Base-by-base conservation (phyloP, 2,329 filamentous ascomycete genomes). In the Fusarium citri region DNA sequence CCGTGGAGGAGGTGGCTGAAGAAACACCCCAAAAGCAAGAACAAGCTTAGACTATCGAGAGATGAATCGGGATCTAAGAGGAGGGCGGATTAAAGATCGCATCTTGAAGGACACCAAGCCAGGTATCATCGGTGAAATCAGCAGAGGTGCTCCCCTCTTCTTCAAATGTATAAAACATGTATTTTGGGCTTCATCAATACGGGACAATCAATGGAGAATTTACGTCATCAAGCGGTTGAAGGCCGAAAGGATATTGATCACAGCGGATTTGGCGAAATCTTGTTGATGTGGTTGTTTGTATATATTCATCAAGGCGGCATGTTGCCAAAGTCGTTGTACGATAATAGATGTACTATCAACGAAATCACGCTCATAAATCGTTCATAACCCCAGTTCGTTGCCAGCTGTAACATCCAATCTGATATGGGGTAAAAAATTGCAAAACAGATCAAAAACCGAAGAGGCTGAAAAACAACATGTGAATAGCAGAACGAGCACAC, bases 341-440 rank as follows among this genome's bases (percentile, higher is more conserved):
- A 66, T 70, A 70, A 75, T 76, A 76, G 56, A 60, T 75, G 72
- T 77, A 76, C 58, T 47, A 76, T 74, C 73, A 75, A 69, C 59
- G 54, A 69, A 65, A 76, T 68, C 37, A 60, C 42, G 47, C 42
- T 71, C 75, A 69, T 62, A 67, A 63, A 55, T 64, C 59, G 54
- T 59, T 55, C 61, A 48, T 60, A 53, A 42, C 43, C 50, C 49
- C 48, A 23, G 28, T 37, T 71, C 37, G 41, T 69, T 53, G 18
- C 56, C 41, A 37, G 45, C 28, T 63, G 48, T 58, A 42, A 51
- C 10, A 23, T 69, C 47, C 68, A 70, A 70, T 71, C 59, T 65
- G 57, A 59, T 43, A 45, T 26, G 46, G 34, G 46, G 62, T 20
- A 46, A 40, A 55, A 43, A 51, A 25, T 40, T 43, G 47, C 25